These are phyloP conservation scores for Calonectria pseudoturangicola DNA, from an alignment of 2,329 filamentous ascomycete species.

Conservation along the genomic window DNA sequence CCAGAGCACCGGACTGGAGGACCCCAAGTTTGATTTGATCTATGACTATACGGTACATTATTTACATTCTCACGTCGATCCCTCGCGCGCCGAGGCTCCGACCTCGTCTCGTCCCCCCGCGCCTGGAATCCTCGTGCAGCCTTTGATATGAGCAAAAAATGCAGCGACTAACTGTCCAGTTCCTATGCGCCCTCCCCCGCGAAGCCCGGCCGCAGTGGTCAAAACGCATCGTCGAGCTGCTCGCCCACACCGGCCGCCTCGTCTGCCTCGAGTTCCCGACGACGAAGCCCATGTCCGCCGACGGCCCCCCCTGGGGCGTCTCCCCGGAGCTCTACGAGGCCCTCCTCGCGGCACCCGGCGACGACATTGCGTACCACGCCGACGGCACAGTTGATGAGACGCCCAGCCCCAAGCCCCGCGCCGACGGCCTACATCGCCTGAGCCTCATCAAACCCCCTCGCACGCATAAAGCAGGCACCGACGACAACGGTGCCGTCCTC, in stretches of 20 bases:
- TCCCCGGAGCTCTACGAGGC: slow-evolving; percentile 82
- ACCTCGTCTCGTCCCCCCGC: not conserved
- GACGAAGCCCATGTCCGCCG: slow-evolving; percentile 77
- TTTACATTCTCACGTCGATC: slow-evolving; percentile 24
- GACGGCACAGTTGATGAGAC: slow-evolving; percentile 65
- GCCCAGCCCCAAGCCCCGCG: slow-evolving; percentile 62
- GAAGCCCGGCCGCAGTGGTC: slow-evolving; percentile 72
- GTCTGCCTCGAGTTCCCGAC: slow-evolving; percentile 87
- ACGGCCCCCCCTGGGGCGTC: slow-evolving; percentile 84
- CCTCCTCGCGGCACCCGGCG: slow-evolving; percentile 82
- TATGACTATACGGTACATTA: slow-evolving; percentile 76
- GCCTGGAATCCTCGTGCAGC: slow-evolving; percentile 18
- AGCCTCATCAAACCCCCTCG: slow-evolving; percentile 70
- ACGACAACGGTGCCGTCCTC: slow-evolving; percentile 65
- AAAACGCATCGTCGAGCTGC: slow-evolving; percentile 68
- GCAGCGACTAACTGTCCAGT: slow-evolving; percentile 63
- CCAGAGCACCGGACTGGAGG: slow-evolving; percentile 59
- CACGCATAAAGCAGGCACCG: slow-evolving; percentile 69
- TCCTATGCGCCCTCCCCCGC: slow-evolving; percentile 77
- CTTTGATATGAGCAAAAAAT: slow-evolving; percentile 9
- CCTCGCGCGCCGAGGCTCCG: slow-evolving; percentile 21
- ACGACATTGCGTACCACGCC: slow-evolving; percentile 76
- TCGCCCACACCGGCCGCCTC: slow-evolving; percentile 70
- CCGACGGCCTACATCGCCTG: slow-evolving; percentile 64
- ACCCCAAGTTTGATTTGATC: slow-evolving; percentile 77